A percentile compares a stretch with the other conserved stretches of the same genome.
Evolutionary conservation across 2,329 filamentous ascomycete genomes (phyloP).

Genomic region (Fusarium nelsonii): DNA sequence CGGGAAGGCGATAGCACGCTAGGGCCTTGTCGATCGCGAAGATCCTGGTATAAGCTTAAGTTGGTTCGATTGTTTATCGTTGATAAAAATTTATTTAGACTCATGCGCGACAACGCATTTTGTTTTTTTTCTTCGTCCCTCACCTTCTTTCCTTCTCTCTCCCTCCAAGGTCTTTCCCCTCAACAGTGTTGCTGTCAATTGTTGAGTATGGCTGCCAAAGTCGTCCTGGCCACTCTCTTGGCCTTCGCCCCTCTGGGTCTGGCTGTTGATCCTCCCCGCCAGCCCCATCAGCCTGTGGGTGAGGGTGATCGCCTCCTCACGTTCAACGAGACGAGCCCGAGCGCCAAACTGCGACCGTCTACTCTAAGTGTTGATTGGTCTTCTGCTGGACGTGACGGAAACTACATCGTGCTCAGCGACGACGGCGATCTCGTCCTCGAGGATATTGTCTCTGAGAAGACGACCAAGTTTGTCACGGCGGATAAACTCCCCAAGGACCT

Average conservation of each 20-base stretch:
- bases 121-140: no score
- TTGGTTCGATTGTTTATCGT: conserved; percentile 7
- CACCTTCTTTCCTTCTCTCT: not conserved
- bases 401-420: conserved; percentile 66
- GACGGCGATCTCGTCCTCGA: conserved; percentile 69
- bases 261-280: conserved; percentile 64
- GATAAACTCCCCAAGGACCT: conserved; percentile 68
- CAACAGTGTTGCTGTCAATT: not conserved
- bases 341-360: conserved; percentile 59
- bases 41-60: conserved; percentile 35
- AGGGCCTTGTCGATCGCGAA: conserved; percentile 15
- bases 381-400: conserved; percentile 68
- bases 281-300: conserved; percentile 67
- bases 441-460: conserved; percentile 70
- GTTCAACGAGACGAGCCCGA: conserved; percentile 70
- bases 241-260: conserved; percentile 34
- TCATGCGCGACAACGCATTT: not conserved
- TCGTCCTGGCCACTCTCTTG: conserved; percentile 34
- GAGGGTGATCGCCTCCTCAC: conserved; percentile 68
- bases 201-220: conserved; percentile 24
- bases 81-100: conserved; percentile 1
- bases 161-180: conserved; percentile 3
- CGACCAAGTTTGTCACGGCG: conserved; percentile 68
- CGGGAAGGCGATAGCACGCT: conserved; percentile 31
- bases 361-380: conserved; percentile 69